Evolutionary conservation across 495 filamentous ascomycete genomes (phyloP), one percentile per base, ranked within the genome.

Genomic region (Haplographium delicatum): DNA sequence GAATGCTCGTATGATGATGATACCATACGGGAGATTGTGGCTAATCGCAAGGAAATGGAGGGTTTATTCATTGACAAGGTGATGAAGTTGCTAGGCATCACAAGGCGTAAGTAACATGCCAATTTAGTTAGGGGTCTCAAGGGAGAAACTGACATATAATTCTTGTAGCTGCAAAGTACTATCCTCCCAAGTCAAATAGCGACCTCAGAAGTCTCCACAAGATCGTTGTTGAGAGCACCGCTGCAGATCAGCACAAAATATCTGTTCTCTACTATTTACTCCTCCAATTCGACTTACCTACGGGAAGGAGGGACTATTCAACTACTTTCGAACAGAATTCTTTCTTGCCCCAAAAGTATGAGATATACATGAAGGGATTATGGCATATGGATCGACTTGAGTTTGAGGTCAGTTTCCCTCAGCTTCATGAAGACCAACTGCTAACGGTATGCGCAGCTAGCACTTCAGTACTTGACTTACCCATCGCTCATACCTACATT

Each of bases 251-350:
- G 65, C 80, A 88, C 62, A 88, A 89, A 64, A 79, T 87, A 58
- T 85, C 85, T 9, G 72, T 89, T 38, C 69, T 93, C 47, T 91
- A 84, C 68, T 93, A 93, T 67, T 68, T 93, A 47, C 75, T 91
- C 10, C 83, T 86, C 57, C 86, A 91, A 63, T 75, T 81, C 64
- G 81, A 81, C 58, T 69, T 72, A 33, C 58, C 74, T 5, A 63
- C 63, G 20, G 60, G 60, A 19, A 68, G 66, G n/a, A 65, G 57
- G 5, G 71, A 76, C 35, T 60, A 72, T 19, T 68, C 75, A 2
- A 62, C 66, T 3, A 65, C 69, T 6, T 57, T 62, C 22, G 60
- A 27, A n/a, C n/a, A 44, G 27, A 59, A 65, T 22, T 81, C 78
- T 16, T 77, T 81, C 54, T 64, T 83, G 13, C 85, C 86, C 0